Base-by-base conservation (phyloP, 352 stramenopile species). In the Phytophthora pisi region DNA sequence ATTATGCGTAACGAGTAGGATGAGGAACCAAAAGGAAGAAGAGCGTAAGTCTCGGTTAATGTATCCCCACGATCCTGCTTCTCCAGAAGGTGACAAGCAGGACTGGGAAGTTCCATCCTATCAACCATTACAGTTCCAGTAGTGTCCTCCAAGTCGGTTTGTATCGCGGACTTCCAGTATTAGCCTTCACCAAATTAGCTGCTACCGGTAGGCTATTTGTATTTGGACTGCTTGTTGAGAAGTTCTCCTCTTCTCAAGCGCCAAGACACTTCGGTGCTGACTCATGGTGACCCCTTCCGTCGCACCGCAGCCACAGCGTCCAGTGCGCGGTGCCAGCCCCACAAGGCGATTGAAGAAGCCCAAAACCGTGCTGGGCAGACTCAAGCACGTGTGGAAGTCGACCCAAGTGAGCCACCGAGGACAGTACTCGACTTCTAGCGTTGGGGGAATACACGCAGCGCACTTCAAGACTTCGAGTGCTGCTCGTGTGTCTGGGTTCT, bases 361-460 rank as follows among this genome's bases (percentile, higher is more conserved):
- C 28, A 43, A 45, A 54, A 53, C 42, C 3, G 1, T 66, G 38
- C 13, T 61, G 16, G 15, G 38, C 38, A 16, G 38, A 18, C 38
- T 45, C 38, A 20, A 45, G 38, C 15, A 45, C 38, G 38, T 18
- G 38, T 45, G 38, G 38, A 45, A 45, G 38, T 18, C 38, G 1
- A 45, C 38, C 38, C 38, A 45, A 45, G 38, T 45, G 38, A 45
- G 38, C 15, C 38, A 45, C 38, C 10, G 13, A 45, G 38, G 38
- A 45, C 38, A 62, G 15, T 81, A 81, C 53, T 74, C 69, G 70
- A 11, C 63, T 81, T 45, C 52, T 74, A 8, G 67, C 70, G 1
- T 18, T 81, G 30, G 49, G 61, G 11, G 51, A 73, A 24, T 81
- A 78, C 59, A 64, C 50, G 1, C 64, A 47, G 47, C 40, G 23